Percentiles rank a stretch among this genome's conserved stretches.
phyloP scores from a whole-genome alignment of 2,329 filamentous ascomycete species.

The Cryphonectria japonica region DNA sequence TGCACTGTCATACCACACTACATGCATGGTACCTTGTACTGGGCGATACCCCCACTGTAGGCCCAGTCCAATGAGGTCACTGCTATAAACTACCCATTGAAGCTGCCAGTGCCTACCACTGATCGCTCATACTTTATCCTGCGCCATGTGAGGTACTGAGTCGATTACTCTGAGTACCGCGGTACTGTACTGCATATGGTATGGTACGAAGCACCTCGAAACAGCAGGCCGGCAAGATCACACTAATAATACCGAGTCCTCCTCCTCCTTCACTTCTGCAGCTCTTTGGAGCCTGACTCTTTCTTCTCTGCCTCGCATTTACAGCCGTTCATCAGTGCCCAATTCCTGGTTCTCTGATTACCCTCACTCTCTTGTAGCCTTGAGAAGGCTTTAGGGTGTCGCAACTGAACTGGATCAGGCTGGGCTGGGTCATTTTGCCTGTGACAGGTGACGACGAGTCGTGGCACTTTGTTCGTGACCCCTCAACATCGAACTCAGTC shows the following conservation, averaged over 20 bases:
- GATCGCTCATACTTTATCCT: background rate
- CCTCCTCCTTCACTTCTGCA: background rate
- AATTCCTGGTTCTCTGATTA: background rate
- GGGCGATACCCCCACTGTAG: background rate
- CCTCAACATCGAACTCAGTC: background rate
- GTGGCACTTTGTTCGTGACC: background rate
- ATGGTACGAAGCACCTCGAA: background rate
- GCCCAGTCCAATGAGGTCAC: conserved; percentile 24
- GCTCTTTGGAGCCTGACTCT: background rate
- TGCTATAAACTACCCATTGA: background rate
- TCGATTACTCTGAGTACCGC: background rate
- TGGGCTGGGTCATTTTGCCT: background rate
- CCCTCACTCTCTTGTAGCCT: background rate
- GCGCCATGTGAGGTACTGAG: background rate
- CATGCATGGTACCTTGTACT: background rate
- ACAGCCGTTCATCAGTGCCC: background rate
- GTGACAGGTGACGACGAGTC: background rate
- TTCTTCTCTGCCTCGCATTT: background rate
- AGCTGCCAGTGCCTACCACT: background rate
- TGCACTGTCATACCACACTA: background rate
- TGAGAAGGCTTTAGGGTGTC: background rate
- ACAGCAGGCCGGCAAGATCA: background rate
- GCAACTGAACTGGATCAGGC: background rate
- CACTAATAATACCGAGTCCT: background rate
- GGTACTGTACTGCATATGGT: background rate